Conservation (phyloP, 2,329 filamentous ascomycete species). For the Trichophyton rubrum region DNA sequence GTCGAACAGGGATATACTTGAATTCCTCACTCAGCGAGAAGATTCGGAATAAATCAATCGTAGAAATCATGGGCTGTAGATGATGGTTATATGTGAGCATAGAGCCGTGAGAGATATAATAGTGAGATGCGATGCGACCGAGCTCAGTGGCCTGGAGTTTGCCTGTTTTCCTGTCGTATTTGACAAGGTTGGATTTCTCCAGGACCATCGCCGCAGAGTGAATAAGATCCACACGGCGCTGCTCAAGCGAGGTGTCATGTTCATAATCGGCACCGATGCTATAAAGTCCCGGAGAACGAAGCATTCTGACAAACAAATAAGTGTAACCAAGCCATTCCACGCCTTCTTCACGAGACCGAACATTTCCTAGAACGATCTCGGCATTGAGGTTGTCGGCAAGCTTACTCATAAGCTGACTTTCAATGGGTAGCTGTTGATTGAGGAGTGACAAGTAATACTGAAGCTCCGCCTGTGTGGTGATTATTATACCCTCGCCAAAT, state of each 20-base stretch:
- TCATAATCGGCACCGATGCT: conserved; percentile 94
- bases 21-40: conserved; percentile 96
- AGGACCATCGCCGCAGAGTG: conserved; percentile 83
- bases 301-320: conserved; percentile 95
- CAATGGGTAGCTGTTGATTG: conserved; percentile 94
- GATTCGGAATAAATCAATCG: conserved; percentile 91
- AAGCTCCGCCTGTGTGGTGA: conserved; percentile 87
- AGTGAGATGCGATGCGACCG: conserved; percentile 90
- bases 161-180: conserved; percentile 90
- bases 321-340: conserved; percentile 99
- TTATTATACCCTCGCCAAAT: conserved; percentile 97
- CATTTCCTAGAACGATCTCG: conserved; percentile 86
- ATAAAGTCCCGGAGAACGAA: conserved; percentile 86
- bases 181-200: conserved; percentile 77
- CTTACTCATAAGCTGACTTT: conserved; percentile 88
- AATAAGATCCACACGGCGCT: conserved; percentile 93
- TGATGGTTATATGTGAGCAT: conserved; percentile 97
- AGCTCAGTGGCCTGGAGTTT: conserved; percentile 84
- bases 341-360: conserved; percentile 81
- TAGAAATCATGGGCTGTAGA: conserved; percentile 81
- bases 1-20: conserved; percentile 95
- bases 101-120: conserved; percentile 92
- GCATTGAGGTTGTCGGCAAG: conserved; percentile 94
- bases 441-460: conserved; percentile 94
- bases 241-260: conserved; percentile 78